Base-by-base conservation (phyloP, 2,329 filamentous ascomycete genomes). In the Neodidymelliopsis sp. region DNA sequence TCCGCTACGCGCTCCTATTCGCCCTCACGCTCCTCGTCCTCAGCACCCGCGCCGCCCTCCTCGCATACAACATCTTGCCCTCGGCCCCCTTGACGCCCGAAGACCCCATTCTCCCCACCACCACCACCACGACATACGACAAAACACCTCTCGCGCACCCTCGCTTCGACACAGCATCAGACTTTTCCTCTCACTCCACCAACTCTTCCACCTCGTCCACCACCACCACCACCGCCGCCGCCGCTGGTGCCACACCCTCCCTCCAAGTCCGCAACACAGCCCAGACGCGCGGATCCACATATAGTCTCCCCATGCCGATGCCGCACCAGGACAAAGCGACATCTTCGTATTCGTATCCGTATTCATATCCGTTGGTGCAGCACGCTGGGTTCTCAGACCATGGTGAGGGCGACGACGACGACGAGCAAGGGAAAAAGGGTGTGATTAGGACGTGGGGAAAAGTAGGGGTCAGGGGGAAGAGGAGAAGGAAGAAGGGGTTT, bases 1-100 rank as follows among this genome's bases (percentile, higher is more conserved):
- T 94, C 53, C 82, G 84, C 47, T 99, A 99, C 67, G 84, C 79
- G 24, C 76, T 81, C 20, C 78, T 94, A 12, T 77, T 87, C 1
- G 78, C 68, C 7, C 48, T 84, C 28, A 85, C 82, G 1, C 44
- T 85, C 0, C 12, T 76, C 13, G 45, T 79, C 5, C 73, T 86
- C 6, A 43, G 77, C 19, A 49, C 77, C 12, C 75, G 78, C 31
- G 78, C 81, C 10, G 59, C 70, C 1, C 56, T 76, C 25, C 44
- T 77, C 20, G 63, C 65, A 9, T 34, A 69, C 7, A 59, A 62
- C 16, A 9, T 56, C n/a, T 19, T 65, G 19, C 38, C 46, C 13
- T 0, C 22, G 0, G 15, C 38, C 6, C 28, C 28, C 10, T 4
- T 9, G 16, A 27, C 35, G 5, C 19, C 12, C 1, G 58, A 61